Base-by-base conservation (phyloP, 495 filamentous ascomycete species). In the Chlorociboria aeruginascens region DNA sequence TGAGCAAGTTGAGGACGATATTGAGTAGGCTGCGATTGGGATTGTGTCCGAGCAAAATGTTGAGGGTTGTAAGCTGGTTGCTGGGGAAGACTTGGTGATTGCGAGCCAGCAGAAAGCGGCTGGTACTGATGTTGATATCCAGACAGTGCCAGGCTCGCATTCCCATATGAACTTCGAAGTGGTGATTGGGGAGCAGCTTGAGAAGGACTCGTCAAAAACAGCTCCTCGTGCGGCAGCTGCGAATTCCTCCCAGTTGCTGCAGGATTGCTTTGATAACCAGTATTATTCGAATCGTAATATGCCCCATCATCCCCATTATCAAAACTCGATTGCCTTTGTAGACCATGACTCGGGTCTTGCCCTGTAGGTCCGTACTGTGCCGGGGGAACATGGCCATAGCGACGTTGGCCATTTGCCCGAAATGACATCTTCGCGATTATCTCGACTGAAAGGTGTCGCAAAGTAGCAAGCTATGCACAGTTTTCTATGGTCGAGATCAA, bases 1-100 rank as follows among this genome's bases (percentile, higher is more conserved):
- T 61, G 20, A 25, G 20, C 20, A 25, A 4, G 20, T 57, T 61
- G 67, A 28, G 59, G 73, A 56, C 66, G 77, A 66, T 61, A 71
- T 57, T 66, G 67, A 31, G 62, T 60, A 20, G 61, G 49, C 36
- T 70, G 70, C 6, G 67, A 67, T 17, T 70, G 67, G 6, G 81
- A 76, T 39, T 84, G 75, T 3, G 83, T 73, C 8, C 77, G 68
- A 39, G 72, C 77, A 61, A 88, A 96, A 44, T 83, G 68, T 62
- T 89, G 86, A 1, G 89, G 89, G 54, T 95, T 93, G 63, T 95
- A 95, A 1, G 77, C 66, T 11, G 34, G 8, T 20, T 56, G 53
- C 4, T 25, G 20, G 1, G 54, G 41, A 28, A 50, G 44, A 13
- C 49, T 42, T 10, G 53, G 53, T 7, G 57, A 57, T 42, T 50